phyloP scores from a whole-genome alignment of 2,329 filamentous ascomycete genomes.

The Pseudogymnoascus sp. region DNA sequence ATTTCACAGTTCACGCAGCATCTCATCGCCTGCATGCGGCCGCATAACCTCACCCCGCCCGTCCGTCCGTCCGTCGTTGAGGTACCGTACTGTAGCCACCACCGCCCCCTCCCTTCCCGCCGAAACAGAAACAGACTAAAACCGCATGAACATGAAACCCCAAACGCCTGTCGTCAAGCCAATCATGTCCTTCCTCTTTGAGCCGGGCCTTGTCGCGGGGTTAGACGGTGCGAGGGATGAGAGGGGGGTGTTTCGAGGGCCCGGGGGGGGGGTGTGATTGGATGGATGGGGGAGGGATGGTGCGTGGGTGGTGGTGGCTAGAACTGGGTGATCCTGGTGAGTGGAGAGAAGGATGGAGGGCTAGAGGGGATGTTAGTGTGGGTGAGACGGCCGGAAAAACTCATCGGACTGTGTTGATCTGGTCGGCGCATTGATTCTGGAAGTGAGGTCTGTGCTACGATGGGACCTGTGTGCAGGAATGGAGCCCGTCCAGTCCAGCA shows the following conservation, averaged over 20 bases:
- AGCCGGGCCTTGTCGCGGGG: too few species aligned
- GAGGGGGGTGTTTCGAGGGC: too few species aligned
- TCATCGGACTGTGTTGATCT: too few species aligned
- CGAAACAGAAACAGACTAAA: neutral
- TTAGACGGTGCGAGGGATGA: too few species aligned
- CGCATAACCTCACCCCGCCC: neutral
- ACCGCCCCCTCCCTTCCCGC: neutral
- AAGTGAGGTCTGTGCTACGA: neutral
- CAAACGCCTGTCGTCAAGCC: neutral
- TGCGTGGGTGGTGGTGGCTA: too few species aligned
- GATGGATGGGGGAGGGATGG: neutral
- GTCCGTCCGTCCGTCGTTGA: rapidly evolving
- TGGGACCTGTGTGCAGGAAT: neutral
- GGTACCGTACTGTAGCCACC: too few species aligned
- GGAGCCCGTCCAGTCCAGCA: neutral
- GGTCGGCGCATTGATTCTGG: neutral
- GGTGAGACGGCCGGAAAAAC: neutral
- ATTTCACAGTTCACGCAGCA: neutral
- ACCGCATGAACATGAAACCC: neutral
- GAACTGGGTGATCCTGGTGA: too few species aligned
- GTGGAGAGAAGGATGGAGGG: too few species aligned
- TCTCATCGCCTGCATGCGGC: neutral
- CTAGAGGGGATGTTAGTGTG: too few species aligned
- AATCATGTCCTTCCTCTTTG: neutral
- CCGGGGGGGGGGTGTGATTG: neutral